phyloP scores from a whole-genome alignment of 192 early-diverging fungal species.

The Coemansia sp. region DNA sequence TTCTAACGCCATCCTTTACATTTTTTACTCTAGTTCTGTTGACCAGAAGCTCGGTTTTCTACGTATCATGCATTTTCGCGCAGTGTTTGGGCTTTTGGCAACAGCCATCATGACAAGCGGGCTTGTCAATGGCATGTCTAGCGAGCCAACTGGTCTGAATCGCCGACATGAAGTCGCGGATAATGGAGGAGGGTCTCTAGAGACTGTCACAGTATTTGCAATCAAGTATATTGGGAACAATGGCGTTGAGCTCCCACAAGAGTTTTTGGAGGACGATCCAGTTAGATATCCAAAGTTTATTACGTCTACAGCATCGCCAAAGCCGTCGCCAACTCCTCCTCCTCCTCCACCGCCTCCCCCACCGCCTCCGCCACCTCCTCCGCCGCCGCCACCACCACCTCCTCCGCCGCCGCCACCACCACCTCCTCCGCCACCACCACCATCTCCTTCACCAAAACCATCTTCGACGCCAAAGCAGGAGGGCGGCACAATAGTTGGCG shows the following conservation, averaged over 20 bases:
- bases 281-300: constrained; percentile 2
- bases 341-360: neutral
- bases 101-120: neutral
- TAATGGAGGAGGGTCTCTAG: neutral
- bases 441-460: neutral
- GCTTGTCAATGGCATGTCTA: neutral
- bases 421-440: neutral
- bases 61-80: neutral
- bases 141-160: constrained; percentile 1
- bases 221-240: neutral
- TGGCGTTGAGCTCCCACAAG: neutral
- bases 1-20: neutral
- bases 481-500: too few species aligned
- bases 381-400: neutral
- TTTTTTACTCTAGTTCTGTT: constrained; percentile 20
- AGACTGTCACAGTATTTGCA: neutral
- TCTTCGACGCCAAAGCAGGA: neutral
- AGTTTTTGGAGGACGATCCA: neutral
- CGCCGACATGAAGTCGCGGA: neutral
- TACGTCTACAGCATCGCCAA: neutral
- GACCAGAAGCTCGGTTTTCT: constrained; percentile 20
- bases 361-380: neutral
- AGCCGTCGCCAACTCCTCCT: neutral
- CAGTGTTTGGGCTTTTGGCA: neutral
- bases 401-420: neutral